Evolutionary conservation across 1,284 basidiomycete species (phyloP), one percentile per base, ranked within the genome.

Genomic region (Ceratobasidium sp.): DNA sequence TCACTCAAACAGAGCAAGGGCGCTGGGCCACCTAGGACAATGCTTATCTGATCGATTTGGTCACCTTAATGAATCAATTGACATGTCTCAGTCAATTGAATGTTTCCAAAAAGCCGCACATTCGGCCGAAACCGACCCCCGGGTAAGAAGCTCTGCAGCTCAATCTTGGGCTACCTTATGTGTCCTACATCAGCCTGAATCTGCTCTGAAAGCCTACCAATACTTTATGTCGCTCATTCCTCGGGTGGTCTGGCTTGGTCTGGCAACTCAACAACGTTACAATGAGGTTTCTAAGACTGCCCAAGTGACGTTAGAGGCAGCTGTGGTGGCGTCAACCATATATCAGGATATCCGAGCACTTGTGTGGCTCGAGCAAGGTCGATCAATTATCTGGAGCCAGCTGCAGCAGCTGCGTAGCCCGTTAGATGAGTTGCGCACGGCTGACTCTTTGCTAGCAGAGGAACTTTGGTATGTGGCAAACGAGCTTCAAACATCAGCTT

Each of bases 321-420:
- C 56, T 2, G 33, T 42, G 13, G 53, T 15, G 18, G 69, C 33
- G 33, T 1, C 69, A 3, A 60, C 60, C 13, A 10, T 13, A 23
- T 39, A 4, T 6, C 23, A 33, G 13, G 4, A 26, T 15, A 49
- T 9, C 15, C 64, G 39, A 9, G 64, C 64, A 9, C 64, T 70
- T 23, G 68, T 56, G 33, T 70, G 68, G 68, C 28, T 70, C 2
- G 68, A 70, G 33, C 51, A 70, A 23, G 68, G 68, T 5, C 68
- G 51, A 9, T 70, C 68, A 9, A 70, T 70, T 40, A 28, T 70
- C 23, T 70, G 68, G 68, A 33, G 13, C 15, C 68, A 70, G 49
- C 9, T 53, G 23, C 26, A 56, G 4, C 49, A 55, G 15, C 68
- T 70, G 20, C 68, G 53, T 42, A 42, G 9, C 9, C 68, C 68